Conservation (phyloP, 164 flowering plant genomes). For the Nymphaea colorata region DNA sequence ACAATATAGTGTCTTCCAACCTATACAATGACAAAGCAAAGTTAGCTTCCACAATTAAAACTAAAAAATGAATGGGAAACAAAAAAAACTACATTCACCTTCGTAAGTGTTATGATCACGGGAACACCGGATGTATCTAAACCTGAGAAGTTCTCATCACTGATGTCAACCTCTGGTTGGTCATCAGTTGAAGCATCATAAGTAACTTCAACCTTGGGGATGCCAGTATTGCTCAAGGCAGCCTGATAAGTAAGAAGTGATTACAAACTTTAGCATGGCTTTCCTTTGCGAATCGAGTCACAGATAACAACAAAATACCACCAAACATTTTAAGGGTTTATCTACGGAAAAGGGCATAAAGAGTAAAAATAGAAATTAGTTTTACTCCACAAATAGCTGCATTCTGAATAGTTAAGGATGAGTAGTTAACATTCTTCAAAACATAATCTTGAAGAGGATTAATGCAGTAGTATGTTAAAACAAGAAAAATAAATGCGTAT, state of each 20-base stretch:
- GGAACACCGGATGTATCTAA: conserved; percentile 88
- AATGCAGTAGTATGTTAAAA: no score
- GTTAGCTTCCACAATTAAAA: no score
- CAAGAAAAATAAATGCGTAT: no score
- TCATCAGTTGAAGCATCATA: conserved; percentile 43
- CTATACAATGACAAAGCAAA: conserved; percentile 15
- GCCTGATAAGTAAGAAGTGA: conserved; percentile 33
- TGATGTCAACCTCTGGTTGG: conserved; percentile 78
- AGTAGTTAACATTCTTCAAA: no score
- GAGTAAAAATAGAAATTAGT: no score
- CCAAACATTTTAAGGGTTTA: no score
- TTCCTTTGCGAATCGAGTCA: not conserved
- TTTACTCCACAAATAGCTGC: no score
- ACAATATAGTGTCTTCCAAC: conserved; percentile 85
- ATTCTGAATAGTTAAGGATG: no score
- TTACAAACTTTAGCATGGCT: not conserved
- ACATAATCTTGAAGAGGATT: no score
- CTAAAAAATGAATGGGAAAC: not conserved
- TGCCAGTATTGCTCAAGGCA: conserved; percentile 88
- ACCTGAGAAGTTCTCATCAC: conserved; percentile 87
- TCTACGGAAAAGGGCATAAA: no score
- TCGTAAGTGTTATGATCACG: conserved; percentile 75
- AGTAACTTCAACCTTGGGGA: conserved; percentile 69
- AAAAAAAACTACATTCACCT: conserved; percentile 25
- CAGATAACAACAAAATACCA: not conserved